Evolutionary conservation across 805 yeast genomes (phyloP).

Genomic region (Hanseniaspora vineae): DNA sequence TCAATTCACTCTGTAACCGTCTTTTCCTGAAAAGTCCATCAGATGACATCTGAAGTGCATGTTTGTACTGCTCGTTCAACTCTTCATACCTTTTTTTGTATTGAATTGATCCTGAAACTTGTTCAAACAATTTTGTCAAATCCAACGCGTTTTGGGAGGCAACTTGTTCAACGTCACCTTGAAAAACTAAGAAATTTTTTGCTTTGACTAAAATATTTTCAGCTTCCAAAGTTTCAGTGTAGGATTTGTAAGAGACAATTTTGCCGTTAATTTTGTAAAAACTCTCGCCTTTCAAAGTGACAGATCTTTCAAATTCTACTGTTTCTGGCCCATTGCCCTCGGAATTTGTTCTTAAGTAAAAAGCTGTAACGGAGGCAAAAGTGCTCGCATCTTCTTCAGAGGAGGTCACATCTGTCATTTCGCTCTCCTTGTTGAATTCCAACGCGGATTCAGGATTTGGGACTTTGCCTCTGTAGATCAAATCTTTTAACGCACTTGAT

Average conservation of each 20-base stretch:
- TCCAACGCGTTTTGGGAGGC: slow-evolving; percentile 79
- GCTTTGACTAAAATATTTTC: slow-evolving; percentile 84
- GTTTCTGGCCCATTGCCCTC: slow-evolving; percentile 35
- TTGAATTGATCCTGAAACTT: slow-evolving; percentile 71
- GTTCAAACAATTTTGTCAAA: slow-evolving; percentile 62
- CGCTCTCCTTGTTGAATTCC: slow-evolving; percentile 5
- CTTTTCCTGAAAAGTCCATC: slow-evolving; percentile 56
- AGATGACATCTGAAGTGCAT: slow-evolving; percentile 50
- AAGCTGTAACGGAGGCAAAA: slow-evolving; percentile 64
- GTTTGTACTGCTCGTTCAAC: slow-evolving; percentile 50
- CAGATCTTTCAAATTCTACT: slow-evolving; percentile 49
- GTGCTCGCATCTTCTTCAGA: slow-evolving; percentile 27
- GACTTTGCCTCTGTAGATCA: slow-evolving; percentile 65
- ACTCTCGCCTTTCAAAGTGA: slow-evolving; percentile 45
- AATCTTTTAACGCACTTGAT: slow-evolving; percentile 57
- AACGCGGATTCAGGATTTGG: slow-evolving; percentile 14
- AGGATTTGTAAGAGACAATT: slow-evolving; percentile 49
- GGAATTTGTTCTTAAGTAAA: slow-evolving; percentile 42
- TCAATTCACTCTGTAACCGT: slow-evolving; percentile 57
- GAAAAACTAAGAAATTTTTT: slow-evolving; percentile 83
- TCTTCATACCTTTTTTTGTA: slow-evolving; percentile 51
- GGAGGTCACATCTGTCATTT: slow-evolving; percentile 10
- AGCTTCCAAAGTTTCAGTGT: slow-evolving; percentile 48
- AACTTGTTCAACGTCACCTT: slow-evolving; percentile 90
- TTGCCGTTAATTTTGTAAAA: slow-evolving; percentile 55